These are phyloP conservation scores for Emericellopsis terricola DNA, from an alignment of 495 filamentous ascomycete species.

Conservation along the genomic window DNA sequence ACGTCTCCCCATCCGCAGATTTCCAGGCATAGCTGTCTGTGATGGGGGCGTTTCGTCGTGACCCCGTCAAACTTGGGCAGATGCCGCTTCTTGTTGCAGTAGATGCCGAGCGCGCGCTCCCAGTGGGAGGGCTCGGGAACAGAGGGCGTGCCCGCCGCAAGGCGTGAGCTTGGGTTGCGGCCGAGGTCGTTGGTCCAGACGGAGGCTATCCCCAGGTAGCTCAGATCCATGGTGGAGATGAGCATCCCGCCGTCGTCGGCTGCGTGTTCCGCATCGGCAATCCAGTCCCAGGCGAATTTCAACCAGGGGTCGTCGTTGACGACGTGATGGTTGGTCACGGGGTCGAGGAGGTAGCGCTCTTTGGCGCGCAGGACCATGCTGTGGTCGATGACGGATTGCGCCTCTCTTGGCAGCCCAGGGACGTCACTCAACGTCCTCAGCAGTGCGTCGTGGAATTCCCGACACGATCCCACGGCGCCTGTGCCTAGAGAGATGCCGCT, in stretches of 20 bases:
- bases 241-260: conserved; percentile 58
- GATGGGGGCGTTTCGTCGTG: conserved; percentile 48
- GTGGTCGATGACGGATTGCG: conserved; percentile 22
- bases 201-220: conserved; percentile 63
- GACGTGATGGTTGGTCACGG: conserved; percentile 44
- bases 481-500: neutral
- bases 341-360: conserved; percentile 69
- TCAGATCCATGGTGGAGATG: conserved; percentile 55
- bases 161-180: conserved; percentile 14
- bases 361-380: conserved; percentile 32
- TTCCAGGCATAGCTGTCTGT: conserved; percentile 60
- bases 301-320: conserved; percentile 56
- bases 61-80: conserved; percentile 24
- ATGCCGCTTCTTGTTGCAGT: conserved; percentile 23
- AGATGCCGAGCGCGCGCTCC: conserved; percentile 28
- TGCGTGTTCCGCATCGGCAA: conserved; percentile 45
- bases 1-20: conserved; percentile 53
- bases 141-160: conserved; percentile 20
- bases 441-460: conserved; percentile 23
- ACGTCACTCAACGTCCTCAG: conserved; percentile 28
- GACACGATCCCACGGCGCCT: conserved; percentile 12
- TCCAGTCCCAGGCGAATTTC: conserved; percentile 61
- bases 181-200: conserved; percentile 68
- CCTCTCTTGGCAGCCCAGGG: conserved; percentile 15
- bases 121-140: conserved; percentile 24